Conservation (phyloP, 2,329 filamentous ascomycete species). For the Didymella arachidicola region DNA sequence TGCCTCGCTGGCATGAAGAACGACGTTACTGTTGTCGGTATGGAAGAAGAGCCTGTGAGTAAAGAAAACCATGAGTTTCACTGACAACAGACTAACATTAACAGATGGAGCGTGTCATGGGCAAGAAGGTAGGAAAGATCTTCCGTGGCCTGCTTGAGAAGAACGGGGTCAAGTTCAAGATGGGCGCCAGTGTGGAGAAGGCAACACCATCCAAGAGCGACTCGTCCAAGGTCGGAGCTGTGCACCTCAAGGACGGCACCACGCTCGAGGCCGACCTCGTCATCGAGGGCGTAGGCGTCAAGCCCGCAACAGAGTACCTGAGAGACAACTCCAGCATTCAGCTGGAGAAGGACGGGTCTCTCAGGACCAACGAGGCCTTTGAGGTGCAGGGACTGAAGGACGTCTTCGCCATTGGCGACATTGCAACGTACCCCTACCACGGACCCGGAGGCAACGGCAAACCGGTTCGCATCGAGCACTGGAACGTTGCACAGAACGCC, state of each 20-base stretch:
- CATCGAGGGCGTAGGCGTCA: conserved; percentile 88
- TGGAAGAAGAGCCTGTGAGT: conserved; percentile 74
- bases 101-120: conserved; percentile 82
- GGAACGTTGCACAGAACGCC: conserved; percentile 96
- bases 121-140: conserved; percentile 78
- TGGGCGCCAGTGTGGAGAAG: conserved; percentile 82
- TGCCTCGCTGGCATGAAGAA: conserved; percentile 78
- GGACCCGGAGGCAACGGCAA: conserved; percentile 82
- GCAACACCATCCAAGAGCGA: conserved; percentile 75
- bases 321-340: conserved; percentile 72
- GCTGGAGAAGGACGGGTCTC: conserved; percentile 84
- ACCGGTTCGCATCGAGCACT: conserved; percentile 89
- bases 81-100: not conserved
- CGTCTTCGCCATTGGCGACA: conserved; percentile 93
- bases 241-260: conserved; percentile 86
- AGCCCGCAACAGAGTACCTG: conserved; percentile 84
- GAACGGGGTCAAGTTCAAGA: conserved; percentile 87
- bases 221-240: conserved; percentile 76
- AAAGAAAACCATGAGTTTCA: not conserved
- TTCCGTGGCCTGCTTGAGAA: conserved; percentile 82
- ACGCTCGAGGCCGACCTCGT: conserved; percentile 86
- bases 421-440: conserved; percentile 92
- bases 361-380: conserved; percentile 82
- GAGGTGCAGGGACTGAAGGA: conserved; percentile 77
- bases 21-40: conserved; percentile 83